phyloP scores from a whole-genome alignment of 192 early-diverging fungal species.

The Coemansia pectinata region DNA sequence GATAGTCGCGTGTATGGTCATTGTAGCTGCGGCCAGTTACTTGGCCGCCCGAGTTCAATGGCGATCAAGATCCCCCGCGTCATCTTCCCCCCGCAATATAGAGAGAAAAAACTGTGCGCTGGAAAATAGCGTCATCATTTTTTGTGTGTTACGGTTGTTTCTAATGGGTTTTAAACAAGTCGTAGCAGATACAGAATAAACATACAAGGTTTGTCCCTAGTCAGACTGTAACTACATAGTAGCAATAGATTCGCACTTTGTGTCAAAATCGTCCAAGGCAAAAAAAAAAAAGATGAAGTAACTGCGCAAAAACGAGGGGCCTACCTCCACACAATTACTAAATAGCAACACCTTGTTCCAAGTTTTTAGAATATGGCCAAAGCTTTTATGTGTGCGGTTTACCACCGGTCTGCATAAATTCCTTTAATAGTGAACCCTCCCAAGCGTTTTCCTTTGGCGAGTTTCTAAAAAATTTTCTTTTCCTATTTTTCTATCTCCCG shows the following conservation, averaged over 20 bases:
- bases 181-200: neutral
- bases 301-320: neutral
- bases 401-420: neutral
- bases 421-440: neutral
- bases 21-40: neutral
- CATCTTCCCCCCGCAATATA: neutral
- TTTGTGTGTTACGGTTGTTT: constrained; percentile 4
- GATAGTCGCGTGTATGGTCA: neutral
- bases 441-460: neutral
- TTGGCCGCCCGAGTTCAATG: neutral
- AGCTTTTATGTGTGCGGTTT: neutral
- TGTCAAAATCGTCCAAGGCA: neutral
- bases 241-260: neutral
- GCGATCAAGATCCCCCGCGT: neutral
- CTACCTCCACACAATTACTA: neutral
- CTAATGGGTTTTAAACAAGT: constrained; percentile 5
- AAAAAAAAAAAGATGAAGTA: neutral
- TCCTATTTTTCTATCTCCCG: neutral
- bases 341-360: constrained; percentile 2
- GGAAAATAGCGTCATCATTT: neutral
- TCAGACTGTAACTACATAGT: neutral
- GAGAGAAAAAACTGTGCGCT: neutral
- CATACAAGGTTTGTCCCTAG: neutral
- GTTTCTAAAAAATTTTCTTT: neutral
- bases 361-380: neutral